Percentiles rank a stretch among this genome's conserved stretches.
Conservation (phyloP, 768 basidiomycete species). For the Russula virescens region DNA sequence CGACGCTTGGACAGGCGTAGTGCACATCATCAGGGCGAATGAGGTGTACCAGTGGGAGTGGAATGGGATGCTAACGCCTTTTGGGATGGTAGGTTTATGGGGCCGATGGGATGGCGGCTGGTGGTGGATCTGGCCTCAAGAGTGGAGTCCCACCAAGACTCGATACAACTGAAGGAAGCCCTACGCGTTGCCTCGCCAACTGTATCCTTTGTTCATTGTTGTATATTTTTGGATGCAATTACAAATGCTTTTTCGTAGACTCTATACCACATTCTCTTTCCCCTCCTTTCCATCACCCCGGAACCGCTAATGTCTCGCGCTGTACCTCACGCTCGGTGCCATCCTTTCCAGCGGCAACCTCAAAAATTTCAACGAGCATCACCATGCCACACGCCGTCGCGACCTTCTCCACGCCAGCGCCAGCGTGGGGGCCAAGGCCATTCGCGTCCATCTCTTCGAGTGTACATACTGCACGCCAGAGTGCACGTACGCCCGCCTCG, state of each 20-base stretch:
- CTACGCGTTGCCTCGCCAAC: no score
- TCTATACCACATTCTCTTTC: conserved; percentile 8
- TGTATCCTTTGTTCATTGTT: no score
- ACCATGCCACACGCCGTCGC: conserved; percentile 35
- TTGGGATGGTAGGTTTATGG: conserved; percentile 18
- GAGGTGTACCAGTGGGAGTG: background rate
- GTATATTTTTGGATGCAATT: no score
- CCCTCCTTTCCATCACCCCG: conserved; percentile 36
- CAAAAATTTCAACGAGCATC: conserved; percentile 66
- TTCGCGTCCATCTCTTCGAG: conserved; percentile 52
- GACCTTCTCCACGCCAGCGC: no score
- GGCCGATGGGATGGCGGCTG: no score
- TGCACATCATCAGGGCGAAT: background rate
- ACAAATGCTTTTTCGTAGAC: no score
- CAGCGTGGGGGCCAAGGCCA: no score
- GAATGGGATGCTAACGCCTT: conserved; percentile 6
- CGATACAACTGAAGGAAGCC: no score
- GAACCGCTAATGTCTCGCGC: conserved; percentile 79
- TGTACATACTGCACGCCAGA: conserved; percentile 62
- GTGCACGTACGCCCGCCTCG: conserved; percentile 84
- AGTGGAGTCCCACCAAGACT: no score
- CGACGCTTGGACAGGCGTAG: background rate
- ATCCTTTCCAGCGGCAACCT: conserved; percentile 71
- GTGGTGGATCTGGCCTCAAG: no score
- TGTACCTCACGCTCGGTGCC: conserved; percentile 64